A percentile compares a stretch with the other conserved stretches of the same genome.
phyloP scores from a whole-genome alignment of 371 early-diverging fungal genomes.

The Racocetra persica region DNA sequence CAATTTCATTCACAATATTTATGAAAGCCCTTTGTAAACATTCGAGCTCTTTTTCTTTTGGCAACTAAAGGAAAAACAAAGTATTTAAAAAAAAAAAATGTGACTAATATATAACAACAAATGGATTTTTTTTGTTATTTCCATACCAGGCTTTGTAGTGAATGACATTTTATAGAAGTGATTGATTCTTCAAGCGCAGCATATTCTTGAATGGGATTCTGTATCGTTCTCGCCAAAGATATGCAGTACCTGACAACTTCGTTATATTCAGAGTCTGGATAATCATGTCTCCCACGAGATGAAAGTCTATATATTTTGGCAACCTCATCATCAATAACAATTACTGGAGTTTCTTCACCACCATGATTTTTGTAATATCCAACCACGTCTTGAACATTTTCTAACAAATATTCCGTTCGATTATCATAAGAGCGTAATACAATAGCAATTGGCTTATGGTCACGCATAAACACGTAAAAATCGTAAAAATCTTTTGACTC shows the following conservation, averaged over 20 bases:
- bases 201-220: conserved; percentile 88
- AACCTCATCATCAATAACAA: conserved; percentile 85
- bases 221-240: conserved; percentile 83
- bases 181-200: conserved; percentile 82
- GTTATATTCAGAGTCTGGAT: conserved; percentile 50
- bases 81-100: not conserved
- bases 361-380: conserved; percentile 56
- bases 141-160: conserved; percentile 70
- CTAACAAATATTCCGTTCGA: conserved; percentile 73
- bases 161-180: conserved; percentile 73
- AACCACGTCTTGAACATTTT: conserved; percentile 67
- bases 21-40: conserved; percentile 88
- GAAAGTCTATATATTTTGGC: conserved; percentile 87
- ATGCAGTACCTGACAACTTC: conserved; percentile 88
- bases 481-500: conserved; percentile 42
- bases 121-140: not conserved
- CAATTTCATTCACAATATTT: conserved; percentile 83
- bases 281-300: conserved; percentile 76
- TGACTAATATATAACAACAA: not conserved
- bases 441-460: conserved; percentile 78
- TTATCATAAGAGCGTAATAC: conserved; percentile 85
- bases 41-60: conserved; percentile 69
- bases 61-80: conserved; percentile 46
- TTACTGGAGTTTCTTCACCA: conserved; percentile 57
- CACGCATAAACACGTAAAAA: conserved; percentile 21